Percentiles rank a stretch among this genome's conserved stretches.
These are phyloP conservation scores for Tylopilus sp. DNA, from an alignment of 768 basidiomycete genomes.

Conservation along the genomic window DNA sequence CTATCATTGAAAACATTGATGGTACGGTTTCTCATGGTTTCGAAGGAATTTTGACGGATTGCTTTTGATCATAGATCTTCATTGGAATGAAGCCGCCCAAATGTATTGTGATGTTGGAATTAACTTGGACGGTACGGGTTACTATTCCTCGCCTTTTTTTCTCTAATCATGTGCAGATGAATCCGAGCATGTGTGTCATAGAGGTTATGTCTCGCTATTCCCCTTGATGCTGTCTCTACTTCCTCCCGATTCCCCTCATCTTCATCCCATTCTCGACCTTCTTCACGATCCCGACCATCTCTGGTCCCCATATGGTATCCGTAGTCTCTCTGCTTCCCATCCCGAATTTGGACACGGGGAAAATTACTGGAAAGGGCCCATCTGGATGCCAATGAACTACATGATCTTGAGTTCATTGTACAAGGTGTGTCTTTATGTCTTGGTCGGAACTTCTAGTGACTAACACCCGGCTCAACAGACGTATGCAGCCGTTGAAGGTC, in stretches of 20 bases:
- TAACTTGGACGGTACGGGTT: slow-evolving; percentile 68
- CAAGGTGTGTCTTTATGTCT: slow-evolving; percentile 44
- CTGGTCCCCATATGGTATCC: slow-evolving; percentile 89
- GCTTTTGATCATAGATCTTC: slow-evolving; percentile 57
- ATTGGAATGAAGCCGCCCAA: slow-evolving; percentile 84
- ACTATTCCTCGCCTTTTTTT: neutral
- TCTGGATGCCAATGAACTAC: slow-evolving; percentile 99
- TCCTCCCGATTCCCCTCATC: slow-evolving; percentile 69
- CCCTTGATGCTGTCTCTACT: slow-evolving; percentile 86
- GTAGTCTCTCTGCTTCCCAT: slow-evolving; percentile 84
- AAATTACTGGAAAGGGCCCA: slow-evolving; percentile 96
- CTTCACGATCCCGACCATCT: slow-evolving; percentile 78
- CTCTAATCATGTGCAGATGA: slow-evolving; percentile 57
- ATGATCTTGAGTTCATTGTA: slow-evolving; percentile 76
- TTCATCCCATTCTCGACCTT: slow-evolving; percentile 78
- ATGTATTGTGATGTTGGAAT: slow-evolving; percentile 95
- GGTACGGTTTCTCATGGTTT: slow-evolving; percentile 41
- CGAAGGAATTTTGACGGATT: neutral
- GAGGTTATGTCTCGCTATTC: slow-evolving; percentile 92
- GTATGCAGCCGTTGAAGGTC: slow-evolving; percentile 78
- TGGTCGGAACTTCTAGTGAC: neutral
- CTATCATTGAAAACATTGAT: slow-evolving; percentile 81
- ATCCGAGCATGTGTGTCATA: slow-evolving; percentile 86
- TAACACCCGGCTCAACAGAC: slow-evolving; percentile 42
- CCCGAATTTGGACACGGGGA: slow-evolving; percentile 90